These are phyloP conservation scores for Pinus taeda DNA, from an alignment of 75 land plant genomes.

Conservation along the genomic window DNA sequence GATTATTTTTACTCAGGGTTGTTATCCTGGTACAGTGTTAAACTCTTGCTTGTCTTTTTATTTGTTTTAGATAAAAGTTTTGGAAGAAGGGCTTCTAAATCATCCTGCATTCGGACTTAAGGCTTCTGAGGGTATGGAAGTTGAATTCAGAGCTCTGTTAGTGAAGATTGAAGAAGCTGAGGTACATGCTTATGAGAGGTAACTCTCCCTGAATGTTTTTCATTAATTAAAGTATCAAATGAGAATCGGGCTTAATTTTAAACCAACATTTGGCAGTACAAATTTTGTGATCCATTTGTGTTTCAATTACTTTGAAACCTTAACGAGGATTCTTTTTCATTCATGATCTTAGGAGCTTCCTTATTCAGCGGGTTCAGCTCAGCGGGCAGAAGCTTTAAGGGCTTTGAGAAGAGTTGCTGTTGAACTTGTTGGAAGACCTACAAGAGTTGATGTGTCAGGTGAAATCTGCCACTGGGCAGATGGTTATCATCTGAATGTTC, in stretches of 20 bases:
- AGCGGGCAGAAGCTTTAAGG: conserved; percentile 26
- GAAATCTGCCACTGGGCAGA: conserved; percentile 36
- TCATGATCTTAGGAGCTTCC: conserved; percentile 12
- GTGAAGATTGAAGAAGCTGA: conserved; percentile 12
- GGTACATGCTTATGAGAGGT: conserved; percentile 11
- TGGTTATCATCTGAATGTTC: conserved; percentile 27
- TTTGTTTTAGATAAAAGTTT: conserved; percentile 24
- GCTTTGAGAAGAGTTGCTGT: conserved; percentile 16
- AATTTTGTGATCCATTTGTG: neutral
- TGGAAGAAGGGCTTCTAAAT: conserved; percentile 44
- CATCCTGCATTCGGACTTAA: conserved; percentile 30
- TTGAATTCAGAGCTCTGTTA: conserved; percentile 28
- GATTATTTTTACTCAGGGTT: neutral
- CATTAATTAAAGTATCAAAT: neutral
- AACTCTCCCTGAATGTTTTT: conserved; percentile 9
- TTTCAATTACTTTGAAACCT: neutral
- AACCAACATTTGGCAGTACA: neutral
- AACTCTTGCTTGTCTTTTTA: neutral
- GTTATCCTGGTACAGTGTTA: neutral
- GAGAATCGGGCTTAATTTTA: neutral
- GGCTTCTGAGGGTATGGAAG: conserved; percentile 32
- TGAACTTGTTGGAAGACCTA: conserved; percentile 16
- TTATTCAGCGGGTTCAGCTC: conserved; percentile 15
- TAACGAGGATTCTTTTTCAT: neutral
- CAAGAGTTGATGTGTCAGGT: conserved; percentile 22